Conservation (phyloP, 495 filamentous ascomycete genomes). For the Friedmanniomyces simplex region DNA sequence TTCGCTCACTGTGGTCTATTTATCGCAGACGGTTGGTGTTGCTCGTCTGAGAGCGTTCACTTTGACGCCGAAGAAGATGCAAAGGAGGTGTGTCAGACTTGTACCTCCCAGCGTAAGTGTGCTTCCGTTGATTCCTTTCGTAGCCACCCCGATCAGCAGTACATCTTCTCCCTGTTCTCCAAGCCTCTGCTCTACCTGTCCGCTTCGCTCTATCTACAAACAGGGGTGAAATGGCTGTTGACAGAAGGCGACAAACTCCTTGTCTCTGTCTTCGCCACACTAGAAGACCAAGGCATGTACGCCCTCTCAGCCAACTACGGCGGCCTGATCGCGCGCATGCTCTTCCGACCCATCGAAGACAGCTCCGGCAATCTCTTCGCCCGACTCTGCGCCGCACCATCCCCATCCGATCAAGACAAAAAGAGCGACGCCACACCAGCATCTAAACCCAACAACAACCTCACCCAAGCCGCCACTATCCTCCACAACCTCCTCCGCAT, state of each 20-base stretch:
- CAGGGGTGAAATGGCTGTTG: slow-evolving; percentile 76
- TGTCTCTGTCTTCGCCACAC: slow-evolving; percentile 61
- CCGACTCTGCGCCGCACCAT: slow-evolving; percentile 40
- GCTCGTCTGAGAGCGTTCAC: slow-evolving; percentile 24
- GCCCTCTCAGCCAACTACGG: slow-evolving; percentile 92
- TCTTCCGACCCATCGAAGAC: slow-evolving; percentile 95
- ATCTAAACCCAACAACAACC: neutral
- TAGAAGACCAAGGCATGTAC: slow-evolving; percentile 83
- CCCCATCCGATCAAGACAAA: neutral
- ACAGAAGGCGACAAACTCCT: slow-evolving; percentile 91
- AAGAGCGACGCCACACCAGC: neutral
- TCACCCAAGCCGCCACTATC: slow-evolving; percentile 34
- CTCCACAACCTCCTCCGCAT: slow-evolving; percentile 46
- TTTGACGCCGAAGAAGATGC: slow-evolving; percentile 37
- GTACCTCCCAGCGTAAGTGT: slow-evolving; percentile 8
- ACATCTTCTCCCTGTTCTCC: slow-evolving; percentile 55
- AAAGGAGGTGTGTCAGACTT: slow-evolving; percentile 33
- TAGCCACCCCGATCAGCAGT: slow-evolving; percentile 33
- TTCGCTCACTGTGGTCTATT: slow-evolving; percentile 57
- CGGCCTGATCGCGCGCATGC: slow-evolving; percentile 71
- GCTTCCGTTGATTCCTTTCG: slow-evolving; percentile 8
- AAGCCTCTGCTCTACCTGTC: slow-evolving; percentile 54
- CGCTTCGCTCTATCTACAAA: slow-evolving; percentile 76
- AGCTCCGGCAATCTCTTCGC: slow-evolving; percentile 79
- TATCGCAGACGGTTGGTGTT: slow-evolving; percentile 19